Conservation (phyloP, 805 yeast genomes). For the Yamadazyma sp. region DNA sequence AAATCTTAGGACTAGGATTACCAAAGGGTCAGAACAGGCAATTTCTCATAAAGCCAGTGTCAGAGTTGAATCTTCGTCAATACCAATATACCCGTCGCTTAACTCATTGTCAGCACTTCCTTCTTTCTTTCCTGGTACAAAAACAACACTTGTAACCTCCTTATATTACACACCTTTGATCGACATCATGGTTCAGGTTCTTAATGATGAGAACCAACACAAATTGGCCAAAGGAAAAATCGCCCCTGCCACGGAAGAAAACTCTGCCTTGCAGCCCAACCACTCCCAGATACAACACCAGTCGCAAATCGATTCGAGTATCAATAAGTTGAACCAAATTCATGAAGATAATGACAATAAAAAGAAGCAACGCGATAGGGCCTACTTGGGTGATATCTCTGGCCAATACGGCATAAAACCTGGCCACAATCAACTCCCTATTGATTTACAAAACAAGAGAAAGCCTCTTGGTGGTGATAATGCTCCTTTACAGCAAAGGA, state of each 20-base stretch:
- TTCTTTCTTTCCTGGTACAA: not conserved
- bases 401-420: constrained; percentile 29
- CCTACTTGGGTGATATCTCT: constrained; percentile 39
- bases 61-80: too few relatives aligned
- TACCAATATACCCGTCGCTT: not conserved
- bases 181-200: constrained; percentile 15
- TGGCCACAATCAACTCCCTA: not conserved
- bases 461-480: constrained; percentile 37
- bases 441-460: constrained; percentile 10
- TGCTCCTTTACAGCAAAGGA: constrained; percentile 27
- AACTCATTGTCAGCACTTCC: not conserved
- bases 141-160: not conserved
- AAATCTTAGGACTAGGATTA: too few relatives aligned
- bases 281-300: not conserved
- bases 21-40: too few relatives aligned
- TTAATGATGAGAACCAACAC: constrained; percentile 43
- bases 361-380: constrained; percentile 20
- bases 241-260: constrained; percentile 1
- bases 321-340: constrained; percentile 1
- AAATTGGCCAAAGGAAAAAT: constrained; percentile 34
- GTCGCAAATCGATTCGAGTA: constrained; percentile 1
- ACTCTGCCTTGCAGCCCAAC: not conserved
- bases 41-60: too few relatives aligned
- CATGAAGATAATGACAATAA: constrained; percentile 8
- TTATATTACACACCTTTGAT: too few relatives aligned